phyloP scores from a whole-genome alignment of 352 stramenopile genomes.

The Pythium angustatum region DNA sequence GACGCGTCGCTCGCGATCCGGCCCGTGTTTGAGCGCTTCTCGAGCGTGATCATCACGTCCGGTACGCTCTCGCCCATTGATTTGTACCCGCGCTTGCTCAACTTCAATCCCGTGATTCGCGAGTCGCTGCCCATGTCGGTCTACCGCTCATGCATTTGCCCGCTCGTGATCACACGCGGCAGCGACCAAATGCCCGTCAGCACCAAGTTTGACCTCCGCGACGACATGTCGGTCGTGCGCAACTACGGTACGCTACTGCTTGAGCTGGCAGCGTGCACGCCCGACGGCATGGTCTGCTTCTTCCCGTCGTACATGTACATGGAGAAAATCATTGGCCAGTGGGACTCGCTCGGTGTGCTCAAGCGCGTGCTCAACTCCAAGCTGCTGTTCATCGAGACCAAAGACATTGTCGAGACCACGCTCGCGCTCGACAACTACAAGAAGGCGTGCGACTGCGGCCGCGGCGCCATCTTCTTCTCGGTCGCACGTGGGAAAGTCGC shows the following conservation, averaged over 20 bases:
- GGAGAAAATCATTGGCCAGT: conserved; percentile 98
- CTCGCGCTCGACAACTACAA: conserved; percentile 99
- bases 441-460: conserved; percentile 94
- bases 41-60: conserved; percentile 88
- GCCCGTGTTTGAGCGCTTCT: conserved; percentile 96
- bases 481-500: conserved; percentile 98
- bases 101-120: conserved; percentile 96
- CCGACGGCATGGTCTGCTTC: conserved; percentile 99
- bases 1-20: conserved; percentile 98
- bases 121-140: conserved; percentile 98
- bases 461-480: conserved; percentile 98
- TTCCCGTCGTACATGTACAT: conserved; percentile 99
- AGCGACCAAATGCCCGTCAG: conserved; percentile 97
- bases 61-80: conserved; percentile 99
- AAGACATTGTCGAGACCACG: conserved; percentile 99
- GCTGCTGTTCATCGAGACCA: conserved; percentile 99
- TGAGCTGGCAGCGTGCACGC: conserved; percentile 92
- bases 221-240: conserved; percentile 91
- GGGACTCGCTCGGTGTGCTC: conserved; percentile 91
- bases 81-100: conserved; percentile 97
- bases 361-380: conserved; percentile 96
- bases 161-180: conserved; percentile 96
- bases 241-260: conserved; percentile 97
- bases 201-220: conserved; percentile 91
- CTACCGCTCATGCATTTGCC: conserved; percentile 97